A percentile compares a stretch with the other conserved stretches of the same genome.
Evolutionary conservation across 1,284 basidiomycete species (phyloP).

Genomic region (Tylopilus sp.): DNA sequence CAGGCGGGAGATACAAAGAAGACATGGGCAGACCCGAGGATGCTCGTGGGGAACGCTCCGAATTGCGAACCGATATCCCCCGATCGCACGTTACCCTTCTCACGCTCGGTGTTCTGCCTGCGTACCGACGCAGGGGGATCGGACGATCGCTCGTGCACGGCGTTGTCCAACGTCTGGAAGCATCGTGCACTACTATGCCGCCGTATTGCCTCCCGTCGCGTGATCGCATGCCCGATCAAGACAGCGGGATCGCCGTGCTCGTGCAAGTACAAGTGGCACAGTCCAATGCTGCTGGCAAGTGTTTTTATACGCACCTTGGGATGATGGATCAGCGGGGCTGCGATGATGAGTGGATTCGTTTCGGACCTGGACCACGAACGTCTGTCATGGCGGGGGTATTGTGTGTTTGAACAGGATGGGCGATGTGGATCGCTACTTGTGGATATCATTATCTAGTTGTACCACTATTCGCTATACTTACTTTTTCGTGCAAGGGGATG

Average conservation of each 20-base stretch:
- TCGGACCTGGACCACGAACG: slow-evolving; percentile 18
- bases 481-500: too few species aligned
- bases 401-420: slow-evolving; percentile 15
- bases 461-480: too few species aligned
- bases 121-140: slow-evolving; percentile 45
- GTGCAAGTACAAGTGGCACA: slow-evolving; percentile 28
- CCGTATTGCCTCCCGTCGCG: not conserved
- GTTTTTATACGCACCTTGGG: slow-evolving; percentile 29
- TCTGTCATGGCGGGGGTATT: slow-evolving; percentile 28
- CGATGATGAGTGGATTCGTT: slow-evolving; percentile 5
- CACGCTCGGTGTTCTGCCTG: slow-evolving; percentile 53
- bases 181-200: not conserved
- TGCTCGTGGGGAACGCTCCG: slow-evolving; percentile 1
- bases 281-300: slow-evolving; percentile 23
- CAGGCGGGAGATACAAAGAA: not conserved
- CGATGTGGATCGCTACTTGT: too few species aligned
- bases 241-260: slow-evolving; percentile 17
- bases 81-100: slow-evolving; percentile 45
- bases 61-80: slow-evolving; percentile 22
- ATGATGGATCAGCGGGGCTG: slow-evolving; percentile 23
- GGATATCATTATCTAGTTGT: too few species aligned
- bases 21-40: not conserved
- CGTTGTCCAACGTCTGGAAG: slow-evolving; percentile 30
- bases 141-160: slow-evolving; percentile 46
- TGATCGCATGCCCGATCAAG: not conserved